Evolutionary conservation across 2,329 filamentous ascomycete genomes (phyloP), one percentile per base, ranked within the genome.

Genomic region (Chrysoporthe puriensis): DNA sequence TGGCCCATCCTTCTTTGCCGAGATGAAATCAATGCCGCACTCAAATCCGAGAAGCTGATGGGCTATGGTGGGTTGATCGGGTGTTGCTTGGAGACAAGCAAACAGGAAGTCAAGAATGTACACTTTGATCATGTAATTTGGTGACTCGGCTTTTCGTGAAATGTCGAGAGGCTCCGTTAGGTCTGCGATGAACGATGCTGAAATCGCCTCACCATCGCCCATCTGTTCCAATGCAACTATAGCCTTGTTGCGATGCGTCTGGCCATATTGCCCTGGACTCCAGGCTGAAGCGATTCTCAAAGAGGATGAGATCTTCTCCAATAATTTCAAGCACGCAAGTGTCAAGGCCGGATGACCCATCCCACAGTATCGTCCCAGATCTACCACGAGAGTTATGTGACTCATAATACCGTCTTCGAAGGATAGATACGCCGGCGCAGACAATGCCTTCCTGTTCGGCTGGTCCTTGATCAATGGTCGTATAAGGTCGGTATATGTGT

Each of bases 401-500:
- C 90, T 93, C 50, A 97, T 84, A 26, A 99, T 84, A 8, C 93
- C 94, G 74, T 99, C 96, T 76, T 98, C 95, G 73, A 99, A 95
- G 0, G 91, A 94, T n/a, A 91, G 85, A 72, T 95, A 91, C 6
- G 91, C 87, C 73, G 92, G 93, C 0, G 90, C 86, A 32, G 96
- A 90, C 4, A 86, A 84, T 9, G 83, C 80, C 40, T 86, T 83
- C 62, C 88, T 85, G 40, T 84, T 85, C 26, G 86, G 81, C 66
- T 93, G 87, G 44, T 85, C 83, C 75, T 91, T 92, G 72, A 97
- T 84, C 13, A 93, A 79, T 2, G 94, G 93, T 64, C 91, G 88
- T 18, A 98, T 91, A 63, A 99, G 88, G 75, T 98, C 91, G 54
- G 96, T 85, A 76, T 97, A 99, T 0, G 95, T 98, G 18, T 93